Evolutionary conservation across 2,329 filamentous ascomycete genomes (phyloP), one percentile per base, ranked within the genome.

Genomic region (Arthroderma uncinatum): DNA sequence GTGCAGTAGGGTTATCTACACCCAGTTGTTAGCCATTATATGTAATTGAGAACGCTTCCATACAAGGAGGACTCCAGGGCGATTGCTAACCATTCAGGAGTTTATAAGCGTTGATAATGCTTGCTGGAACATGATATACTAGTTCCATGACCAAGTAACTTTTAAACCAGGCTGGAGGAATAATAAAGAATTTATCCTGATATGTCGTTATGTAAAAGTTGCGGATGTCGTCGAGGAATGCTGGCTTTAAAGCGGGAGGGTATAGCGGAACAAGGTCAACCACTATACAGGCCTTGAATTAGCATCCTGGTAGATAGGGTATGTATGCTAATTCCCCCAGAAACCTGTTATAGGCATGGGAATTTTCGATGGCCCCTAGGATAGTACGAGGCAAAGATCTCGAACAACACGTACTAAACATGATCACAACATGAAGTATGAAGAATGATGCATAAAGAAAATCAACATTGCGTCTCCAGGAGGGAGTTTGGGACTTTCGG

Each of bases 241-340:
- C 55, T 0, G 79, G 79, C 52, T 74, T 75, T 7, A 83, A 62
- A 37, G 69, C 68, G 2, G 70, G 52, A 1, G 83, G 83, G 61
- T 83, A 84, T 57, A 83, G 72, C n/a, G 78, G 72, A 34, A 77
- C 77, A 12, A 84, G 73, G 64, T 86, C 83, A 64, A 86, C 76
- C 42, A 78, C 82, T 85, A 61, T 34, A 9, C 2, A 28, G 6
- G 19, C 33, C 12, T 19, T 42, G 16, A 34, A 56, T 42, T 44
- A 55, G 39, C 36, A 57, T 33, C 37, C 54, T 25, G 23, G 19
- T 28, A 28, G 25, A 6, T 21, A 37, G 48, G 48, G 25, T 34
- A 21, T 37, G 25, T 34, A 21, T 37, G 12, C 36, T 23, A 28
- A 37, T 21, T 39, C 34, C 16, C 6, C 19, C 5, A 23, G 19